phyloP scores from a whole-genome alignment of 768 basidiomycete genomes.

The Naganishia friedmannii region DNA sequence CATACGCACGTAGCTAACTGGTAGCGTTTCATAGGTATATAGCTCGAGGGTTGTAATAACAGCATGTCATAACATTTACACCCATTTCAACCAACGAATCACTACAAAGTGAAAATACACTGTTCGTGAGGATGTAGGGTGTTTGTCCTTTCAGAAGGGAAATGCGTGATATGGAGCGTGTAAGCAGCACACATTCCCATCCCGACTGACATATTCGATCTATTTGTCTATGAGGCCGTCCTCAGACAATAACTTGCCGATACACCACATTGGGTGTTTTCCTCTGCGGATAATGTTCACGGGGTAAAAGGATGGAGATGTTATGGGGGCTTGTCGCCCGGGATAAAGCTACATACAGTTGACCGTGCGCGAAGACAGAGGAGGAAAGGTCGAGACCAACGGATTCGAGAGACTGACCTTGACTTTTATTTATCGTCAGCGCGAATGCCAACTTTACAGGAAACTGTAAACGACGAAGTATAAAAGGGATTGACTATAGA shows the following conservation, averaged over 20 bases:
- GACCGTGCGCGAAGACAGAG: constrained; percentile 56
- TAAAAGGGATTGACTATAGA: constrained; percentile 32
- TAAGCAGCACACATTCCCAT: no score
- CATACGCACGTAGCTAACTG: no score
- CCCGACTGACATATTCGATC: no score
- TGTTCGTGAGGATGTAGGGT: no score
- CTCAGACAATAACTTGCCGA: neutral
- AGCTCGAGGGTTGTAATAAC: no score
- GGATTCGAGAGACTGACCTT: constrained; percentile 56
- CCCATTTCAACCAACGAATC: no score
- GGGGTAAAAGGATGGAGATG: constrained; percentile 47
- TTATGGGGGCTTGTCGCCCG: constrained; percentile 47
- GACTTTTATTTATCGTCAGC: constrained; percentile 58
- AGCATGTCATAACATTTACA: no score
- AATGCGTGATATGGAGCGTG: no score
- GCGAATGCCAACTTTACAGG: constrained; percentile 57
- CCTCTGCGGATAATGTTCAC: neutral
- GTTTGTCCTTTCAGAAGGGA: no score
- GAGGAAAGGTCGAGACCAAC: constrained; percentile 55
- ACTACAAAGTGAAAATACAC: no score
- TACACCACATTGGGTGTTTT: neutral
- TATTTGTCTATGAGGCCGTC: no score
- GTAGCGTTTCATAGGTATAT: no score
- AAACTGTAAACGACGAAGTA: constrained; percentile 52
- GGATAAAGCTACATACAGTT: constrained; percentile 57